These are phyloP conservation scores for Penicillium sp. DNA, from an alignment of 2,329 filamentous ascomycete genomes.

Conservation along the genomic window DNA sequence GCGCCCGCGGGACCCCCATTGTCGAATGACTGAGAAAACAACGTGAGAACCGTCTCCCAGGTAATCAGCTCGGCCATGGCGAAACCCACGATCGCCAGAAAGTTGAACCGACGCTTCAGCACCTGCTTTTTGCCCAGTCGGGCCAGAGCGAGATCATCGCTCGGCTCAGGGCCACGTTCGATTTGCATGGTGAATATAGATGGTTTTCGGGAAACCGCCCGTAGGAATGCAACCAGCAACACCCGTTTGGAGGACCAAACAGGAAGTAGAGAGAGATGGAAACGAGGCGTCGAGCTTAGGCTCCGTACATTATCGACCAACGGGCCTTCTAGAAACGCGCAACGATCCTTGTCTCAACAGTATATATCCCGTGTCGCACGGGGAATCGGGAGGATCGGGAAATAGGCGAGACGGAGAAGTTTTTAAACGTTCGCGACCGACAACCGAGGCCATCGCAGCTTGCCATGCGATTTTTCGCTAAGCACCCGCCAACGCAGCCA, in stretches of 20 bases:
- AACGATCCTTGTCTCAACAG: neutral
- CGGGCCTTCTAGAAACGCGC: neutral
- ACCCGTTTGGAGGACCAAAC: neutral
- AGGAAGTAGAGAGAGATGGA: conserved; percentile 4
- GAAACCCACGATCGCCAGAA: conserved; percentile 48
- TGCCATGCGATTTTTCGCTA: conserved; percentile 9
- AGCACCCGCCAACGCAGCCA: conserved; percentile 2
- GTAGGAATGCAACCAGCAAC: neutral
- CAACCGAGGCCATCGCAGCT: conserved; percentile 4
- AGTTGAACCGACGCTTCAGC: conserved; percentile 47
- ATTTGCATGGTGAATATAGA: conserved; percentile 7
- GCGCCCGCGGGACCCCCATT: conserved; percentile 54
- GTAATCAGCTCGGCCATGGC: conserved; percentile 50
- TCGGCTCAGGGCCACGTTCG: conserved; percentile 8
- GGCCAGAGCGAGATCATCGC: conserved; percentile 43
- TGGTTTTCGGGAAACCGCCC: neutral
- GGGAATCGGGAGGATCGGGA: neutral
- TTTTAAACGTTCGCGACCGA: conserved; percentile 12
- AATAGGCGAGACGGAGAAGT: neutral
- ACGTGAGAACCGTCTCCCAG: conserved; percentile 50
- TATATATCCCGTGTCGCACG: neutral
- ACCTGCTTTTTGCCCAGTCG: conserved; percentile 51
- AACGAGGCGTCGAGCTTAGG: neutral
- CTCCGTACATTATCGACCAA: conserved; percentile 7
- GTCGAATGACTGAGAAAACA: conserved; percentile 46